phyloP scores from a whole-genome alignment of 192 early-diverging fungal genomes.

The Pilobolus umbonatus region DNA sequence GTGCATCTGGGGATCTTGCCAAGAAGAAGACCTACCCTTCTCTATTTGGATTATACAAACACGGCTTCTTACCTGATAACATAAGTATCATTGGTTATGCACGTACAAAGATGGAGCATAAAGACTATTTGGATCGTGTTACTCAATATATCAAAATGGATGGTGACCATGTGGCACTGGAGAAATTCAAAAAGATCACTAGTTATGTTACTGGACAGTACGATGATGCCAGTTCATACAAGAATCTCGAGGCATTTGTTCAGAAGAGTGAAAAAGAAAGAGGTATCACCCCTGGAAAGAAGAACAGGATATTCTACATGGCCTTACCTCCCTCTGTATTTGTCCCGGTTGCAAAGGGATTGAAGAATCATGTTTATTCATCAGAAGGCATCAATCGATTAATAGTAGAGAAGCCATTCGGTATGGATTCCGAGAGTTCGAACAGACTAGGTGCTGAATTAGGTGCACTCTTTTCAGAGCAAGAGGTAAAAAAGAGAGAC shows the following conservation, averaged over 20 bases:
- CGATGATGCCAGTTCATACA: slow-evolving; percentile 69
- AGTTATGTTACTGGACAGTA: slow-evolving; percentile 83
- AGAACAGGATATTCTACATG: slow-evolving; percentile 90
- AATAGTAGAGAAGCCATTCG: slow-evolving; percentile 98
- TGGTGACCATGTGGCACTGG: slow-evolving; percentile 23
- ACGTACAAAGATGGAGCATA: slow-evolving; percentile 69
- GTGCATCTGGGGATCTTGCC: slow-evolving; percentile 92
- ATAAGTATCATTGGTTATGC: slow-evolving; percentile 89
- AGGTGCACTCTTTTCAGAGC: slow-evolving; percentile 75
- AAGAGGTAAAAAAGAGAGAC: slow-evolving; percentile 57
- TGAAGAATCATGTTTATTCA: slow-evolving; percentile 68
- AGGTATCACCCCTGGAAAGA: slow-evolving; percentile 31
- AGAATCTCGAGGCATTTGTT: slow-evolving; percentile 58
- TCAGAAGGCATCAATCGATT: slow-evolving; percentile 70
- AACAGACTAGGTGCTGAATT: slow-evolving; percentile 68
- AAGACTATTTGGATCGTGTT: slow-evolving; percentile 73
- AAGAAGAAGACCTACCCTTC: slow-evolving; percentile 99
- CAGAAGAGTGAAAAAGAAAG: slow-evolving; percentile 49
- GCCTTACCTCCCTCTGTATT: slow-evolving; percentile 96
- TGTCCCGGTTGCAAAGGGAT: slow-evolving; percentile 71
- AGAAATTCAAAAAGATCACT: slow-evolving; percentile 64
- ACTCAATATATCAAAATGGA: slow-evolving; percentile 62
- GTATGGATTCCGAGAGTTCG: slow-evolving; percentile 83
- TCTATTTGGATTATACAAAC: slow-evolving; percentile 89
- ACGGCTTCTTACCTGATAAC: slow-evolving; percentile 71